Base-by-base conservation (phyloP, 805 yeast genomes). In the Ogataea ramenticola region DNA sequence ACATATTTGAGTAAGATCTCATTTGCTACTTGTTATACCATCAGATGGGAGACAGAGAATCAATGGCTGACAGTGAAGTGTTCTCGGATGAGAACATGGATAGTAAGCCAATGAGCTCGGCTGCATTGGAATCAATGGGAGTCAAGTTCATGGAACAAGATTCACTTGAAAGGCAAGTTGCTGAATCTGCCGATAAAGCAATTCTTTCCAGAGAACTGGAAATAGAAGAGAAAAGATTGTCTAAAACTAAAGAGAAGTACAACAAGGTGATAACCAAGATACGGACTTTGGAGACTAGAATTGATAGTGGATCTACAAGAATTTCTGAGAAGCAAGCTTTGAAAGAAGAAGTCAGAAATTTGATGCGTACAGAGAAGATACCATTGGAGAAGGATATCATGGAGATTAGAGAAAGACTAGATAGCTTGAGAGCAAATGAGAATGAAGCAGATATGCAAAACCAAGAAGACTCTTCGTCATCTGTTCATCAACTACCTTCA, bases 101-200 rank as follows among this genome's bases (percentile, higher is more conserved):
- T 24, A 10, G 10, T 10, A 10, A 24, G 27, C 27, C 27, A 24
- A 24, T 24, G n/a, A 14, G 15, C 10, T 29, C 38, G 16, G 20
- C 50, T 16, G 54, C 60, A 1, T 54, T 73, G 30, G 57, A 60
- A 20, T 56, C 64, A 3, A 52, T 77, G 19, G 80, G 78, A 1
- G 79, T 86, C 26, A 70, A 70, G 53, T 67, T 87, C 3, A 79
- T 88, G 46, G 89, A 86, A 53, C 98, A 93, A 60, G 80, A 76
- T 43, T 80, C 81, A 9, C 62, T 91, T n/a, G 99, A 90, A 55
- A 66, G 77, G 39, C 68, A 75, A 45, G 81, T 91, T 30, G 87
- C 88, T 16, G 68, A 70, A 30, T 68, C 77, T 62, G 96, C 96
- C 0, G 79, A 80, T 48, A 66, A 68, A 43, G 77, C 76, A 3